Evolutionary conservation across 2,329 filamentous ascomycete genomes (phyloP), one percentile per base, ranked within the genome.

Genomic region (Huntiella decipiens): DNA sequence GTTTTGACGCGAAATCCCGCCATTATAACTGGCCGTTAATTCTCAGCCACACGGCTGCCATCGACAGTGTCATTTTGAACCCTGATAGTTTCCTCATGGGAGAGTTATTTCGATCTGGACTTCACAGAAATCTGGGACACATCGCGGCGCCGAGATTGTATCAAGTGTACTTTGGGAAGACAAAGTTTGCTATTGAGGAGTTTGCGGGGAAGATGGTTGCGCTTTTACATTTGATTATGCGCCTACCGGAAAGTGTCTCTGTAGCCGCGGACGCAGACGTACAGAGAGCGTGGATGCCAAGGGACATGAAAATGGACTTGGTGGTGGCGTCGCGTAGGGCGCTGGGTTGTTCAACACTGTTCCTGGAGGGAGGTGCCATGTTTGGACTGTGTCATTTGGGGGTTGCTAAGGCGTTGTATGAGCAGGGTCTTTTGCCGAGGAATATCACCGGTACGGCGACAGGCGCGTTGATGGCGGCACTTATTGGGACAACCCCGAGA

Each of bases 391-490:
- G 84, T 55, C 88, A 95, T 60, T 61, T 95, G 4, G 87, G 87
- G 5, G 85, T 95, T 4, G 82, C 93, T 35, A 93, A 88, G 57
- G 86, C 86, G 2, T 65, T 95, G 36, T 83, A 87, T 60, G 63
- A 86, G 33, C 74, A 82, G 22, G 83, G 83, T 0, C 63, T 95
- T 12, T 66, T 95, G 39, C 88, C 91, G 3, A 74, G 85, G 38
- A 93, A 95, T 54, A 87, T 96, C 54, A 85, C 85, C 0, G 88
- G 88, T 6, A 93, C 85, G 1, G 87, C 82, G 3, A 93, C 85
- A 0, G 88, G 88, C 11, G 88, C 87, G 6, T 65, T 95, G 54
- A 88, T 94, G 52, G 87, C 86, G 1, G 85, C 86, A 10, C 66
- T 95, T 22, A 83, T 96, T 2, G 82, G 83, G 4, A 81, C 91